Percentiles rank a stretch among this genome's conserved stretches.
These are phyloP conservation scores for Corymbia citriodora DNA, from an alignment of 441 rosid genomes.

Conservation along the genomic window DNA sequence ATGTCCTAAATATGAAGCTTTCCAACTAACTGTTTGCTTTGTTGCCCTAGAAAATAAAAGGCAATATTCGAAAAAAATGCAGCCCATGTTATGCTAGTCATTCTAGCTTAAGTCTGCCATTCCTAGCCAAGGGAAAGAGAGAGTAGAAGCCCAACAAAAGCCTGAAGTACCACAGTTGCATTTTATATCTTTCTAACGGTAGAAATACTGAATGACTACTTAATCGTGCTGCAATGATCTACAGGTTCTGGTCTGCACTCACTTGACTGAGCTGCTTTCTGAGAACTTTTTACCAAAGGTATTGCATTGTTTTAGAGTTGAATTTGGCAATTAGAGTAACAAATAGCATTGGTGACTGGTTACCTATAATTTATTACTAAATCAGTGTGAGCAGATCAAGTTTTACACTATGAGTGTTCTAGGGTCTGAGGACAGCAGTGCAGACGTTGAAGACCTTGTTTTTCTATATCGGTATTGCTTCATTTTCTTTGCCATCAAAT, in stretches of 20 bases:
- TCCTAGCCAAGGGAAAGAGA: background rate
- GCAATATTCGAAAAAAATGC: background rate
- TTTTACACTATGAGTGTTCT: conserved; percentile 95
- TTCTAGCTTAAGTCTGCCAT: background rate
- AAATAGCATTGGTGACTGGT: conserved; percentile 1
- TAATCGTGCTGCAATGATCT: conserved; percentile 2
- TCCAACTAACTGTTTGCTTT: background rate
- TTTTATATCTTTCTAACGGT: background rate
- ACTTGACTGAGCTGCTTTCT: conserved; percentile 72
- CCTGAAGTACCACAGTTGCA: background rate
- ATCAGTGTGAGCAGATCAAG: conserved; percentile 70
- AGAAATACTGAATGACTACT: background rate
- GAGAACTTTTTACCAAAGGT: conserved; percentile 81
- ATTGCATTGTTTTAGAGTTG: conserved; percentile 9
- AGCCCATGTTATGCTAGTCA: background rate
- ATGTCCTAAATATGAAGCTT: background rate
- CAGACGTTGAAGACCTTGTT: conserved; percentile 65
- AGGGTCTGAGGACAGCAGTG: conserved; percentile 52
- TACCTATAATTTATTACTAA: background rate
- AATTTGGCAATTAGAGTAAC: background rate
- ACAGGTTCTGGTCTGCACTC: conserved; percentile 90
- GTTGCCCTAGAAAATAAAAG: background rate
- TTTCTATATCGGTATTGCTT: conserved; percentile 74
- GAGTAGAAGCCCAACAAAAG: background rate
- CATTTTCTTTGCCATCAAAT: background rate